Evolutionary conservation across 2,329 filamentous ascomycete species (phyloP).

Genomic region (Alternaria incomplexa): DNA sequence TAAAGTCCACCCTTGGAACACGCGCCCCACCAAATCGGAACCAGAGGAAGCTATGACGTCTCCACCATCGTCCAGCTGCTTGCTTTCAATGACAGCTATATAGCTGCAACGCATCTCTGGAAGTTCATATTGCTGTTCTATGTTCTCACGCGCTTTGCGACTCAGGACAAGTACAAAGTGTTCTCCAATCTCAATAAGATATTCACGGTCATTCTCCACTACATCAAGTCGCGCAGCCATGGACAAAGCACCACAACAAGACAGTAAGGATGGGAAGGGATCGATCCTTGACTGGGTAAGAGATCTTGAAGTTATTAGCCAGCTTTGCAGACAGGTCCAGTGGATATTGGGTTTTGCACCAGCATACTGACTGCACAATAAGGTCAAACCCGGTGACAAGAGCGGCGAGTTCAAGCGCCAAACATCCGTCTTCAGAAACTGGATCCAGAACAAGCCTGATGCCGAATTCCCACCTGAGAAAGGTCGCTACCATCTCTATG

Average conservation of each 20-base stretch:
- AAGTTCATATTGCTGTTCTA: neutral
- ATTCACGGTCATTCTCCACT: slow-evolving; percentile 18
- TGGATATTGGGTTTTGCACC: neutral
- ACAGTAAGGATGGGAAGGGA: neutral
- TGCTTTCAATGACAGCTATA: slow-evolving; percentile 31
- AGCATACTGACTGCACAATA: neutral
- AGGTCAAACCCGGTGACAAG: slow-evolving; percentile 64
- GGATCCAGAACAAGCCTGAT: slow-evolving; percentile 73
- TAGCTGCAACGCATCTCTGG: slow-evolving; percentile 9
- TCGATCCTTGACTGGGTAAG: slow-evolving; percentile 11
- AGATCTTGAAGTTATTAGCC: neutral
- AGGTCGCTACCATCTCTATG: slow-evolving; percentile 91
- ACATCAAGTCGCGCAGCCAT: slow-evolving; percentile 15
- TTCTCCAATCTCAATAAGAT: slow-evolving; percentile 10
- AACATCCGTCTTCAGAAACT: slow-evolving; percentile 80
- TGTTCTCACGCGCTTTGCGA: slow-evolving; percentile 26
- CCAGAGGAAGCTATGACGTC: slow-evolving; percentile 27
- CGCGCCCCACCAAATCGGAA: slow-evolving; percentile 13
- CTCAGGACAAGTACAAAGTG: slow-evolving; percentile 19
- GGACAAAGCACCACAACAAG: slow-evolving; percentile 16
- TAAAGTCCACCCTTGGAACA: slow-evolving; percentile 22
- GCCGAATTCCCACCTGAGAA: slow-evolving; percentile 84
- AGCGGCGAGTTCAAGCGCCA: slow-evolving; percentile 93
- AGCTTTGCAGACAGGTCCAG: neutral
- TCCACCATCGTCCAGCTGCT: slow-evolving; percentile 9